A percentile compares a stretch with the other conserved stretches of the same genome.
phyloP scores from a whole-genome alignment of 805 yeast genomes.

The Hanseniaspora thailandica region DNA sequence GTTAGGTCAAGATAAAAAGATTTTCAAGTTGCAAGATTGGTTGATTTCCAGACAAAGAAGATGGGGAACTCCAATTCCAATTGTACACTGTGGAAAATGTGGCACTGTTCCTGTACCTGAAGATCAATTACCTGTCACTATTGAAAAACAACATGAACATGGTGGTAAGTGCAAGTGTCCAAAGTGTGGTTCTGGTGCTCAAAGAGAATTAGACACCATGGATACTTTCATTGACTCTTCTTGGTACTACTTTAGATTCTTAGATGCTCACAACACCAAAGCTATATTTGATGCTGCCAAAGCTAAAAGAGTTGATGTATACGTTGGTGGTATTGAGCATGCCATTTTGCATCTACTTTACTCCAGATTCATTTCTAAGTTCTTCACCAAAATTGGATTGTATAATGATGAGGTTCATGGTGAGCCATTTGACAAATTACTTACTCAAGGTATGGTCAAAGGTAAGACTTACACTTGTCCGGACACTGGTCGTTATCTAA shows the following conservation, averaged over 20 bases:
- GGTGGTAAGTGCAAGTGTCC: slow-evolving; percentile 62
- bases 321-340: slow-evolving; percentile 93
- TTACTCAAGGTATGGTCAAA: slow-evolving; percentile 98
- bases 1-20: slow-evolving; percentile 39
- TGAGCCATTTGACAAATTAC: slow-evolving; percentile 70
- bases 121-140: slow-evolving; percentile 63
- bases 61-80: slow-evolving; percentile 99
- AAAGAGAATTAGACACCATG: slow-evolving; percentile 94
- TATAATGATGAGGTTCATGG: slow-evolving; percentile 56
- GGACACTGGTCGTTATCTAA: slow-evolving; percentile 57
- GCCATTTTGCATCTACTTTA: slow-evolving; percentile 86
- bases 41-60: slow-evolving; percentile 84
- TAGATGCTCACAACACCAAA: slow-evolving; percentile 54
- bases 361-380: slow-evolving; percentile 74
- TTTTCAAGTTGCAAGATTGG: slow-evolving; percentile 80
- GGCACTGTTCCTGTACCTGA: slow-evolving; percentile 92
- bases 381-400: slow-evolving; percentile 50
- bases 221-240: slow-evolving; percentile 97
- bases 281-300: slow-evolving; percentile 41
- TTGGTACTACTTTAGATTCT: slow-evolving; percentile 84
- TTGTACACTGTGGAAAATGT: slow-evolving; percentile 73
- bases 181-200: slow-evolving; percentile 58
- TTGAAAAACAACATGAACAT: slow-evolving; percentile 49
- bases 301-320: slow-evolving; percentile 72
- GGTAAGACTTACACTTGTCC: slow-evolving; percentile 77